Base-by-base conservation (phyloP, 352 stramenopile species). In the Phytopythium delawarense region DNA sequence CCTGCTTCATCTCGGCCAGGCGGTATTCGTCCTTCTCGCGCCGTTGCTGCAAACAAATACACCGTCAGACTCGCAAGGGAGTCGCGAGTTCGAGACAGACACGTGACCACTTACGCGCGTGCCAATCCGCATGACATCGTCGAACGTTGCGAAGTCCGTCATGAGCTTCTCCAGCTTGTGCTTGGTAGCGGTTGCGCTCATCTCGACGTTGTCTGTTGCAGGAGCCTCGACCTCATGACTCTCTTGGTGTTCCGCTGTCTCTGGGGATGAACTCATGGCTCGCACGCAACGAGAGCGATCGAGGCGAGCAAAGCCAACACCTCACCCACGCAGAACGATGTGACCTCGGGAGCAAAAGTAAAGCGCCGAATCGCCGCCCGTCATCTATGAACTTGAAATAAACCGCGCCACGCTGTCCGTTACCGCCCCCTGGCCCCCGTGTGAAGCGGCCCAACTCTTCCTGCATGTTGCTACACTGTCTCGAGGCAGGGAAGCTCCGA, bases 21-120 rank as follows among this genome's bases (percentile, higher is more conserved):
- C 87, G 88, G 67, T 97, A 83, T 69, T 98, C 93, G 61, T 98
- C 92, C 52, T 94, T 92, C 75, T 98, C 93, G 52, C 91, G 91
- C 6, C 94, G 82, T 76, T 91, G 84, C 83, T 92, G 65, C 21
- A 59, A 46, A 3, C 25, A 49, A 45, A 9, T 20, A 63, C 16
- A 46, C 8, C 23, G 39, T 42, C 8, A 57, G 13, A 59, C 11
- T 40, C 35, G 4, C 23, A 34, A 12, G 34, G 34, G 11, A 39
- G 7, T 12, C 11, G 34, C 7, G 34, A 39, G 34, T 13, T 8
- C 34, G 34, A 32, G 39, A 60, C 5, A 39, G 16, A 40, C 32
- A 16, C 11, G 4, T 21, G 34, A 12, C 7, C 25, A 52, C 61
- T 20, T 65, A 89, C 83, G 37, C 86, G 69, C 20, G 88, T 96